Evolutionary conservation across 192 early-diverging fungal species (phyloP), one percentile per base, ranked within the genome.

Genomic region (Rhizoclosmatium globosum): DNA sequence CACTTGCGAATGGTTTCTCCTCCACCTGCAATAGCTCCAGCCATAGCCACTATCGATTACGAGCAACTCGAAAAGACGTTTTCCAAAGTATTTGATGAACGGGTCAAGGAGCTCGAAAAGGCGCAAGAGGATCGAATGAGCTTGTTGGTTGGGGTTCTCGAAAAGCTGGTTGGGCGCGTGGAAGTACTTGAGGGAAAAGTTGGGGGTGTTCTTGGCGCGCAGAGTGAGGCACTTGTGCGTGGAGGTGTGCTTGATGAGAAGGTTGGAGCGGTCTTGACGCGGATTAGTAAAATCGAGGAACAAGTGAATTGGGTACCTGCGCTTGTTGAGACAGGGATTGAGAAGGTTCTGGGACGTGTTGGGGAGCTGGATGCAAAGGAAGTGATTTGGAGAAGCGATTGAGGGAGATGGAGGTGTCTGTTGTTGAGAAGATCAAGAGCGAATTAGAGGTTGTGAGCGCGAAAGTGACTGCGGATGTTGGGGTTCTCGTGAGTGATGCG

Each of bases 391-490:
- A 56, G 47, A 59, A 62, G 42, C 72, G 50, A n/a, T 13, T 64
- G 4, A 56, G 62, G 15, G 11, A 31, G 39, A 1, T 76, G 4
- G 23, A 46, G 61, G 64, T 3, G 13, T 4, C 19, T 4, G n/a
- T 76, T 43, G 74, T 66, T 2, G 74, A 42, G 6, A 47, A 50
- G 1, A 44, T 76, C 39, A 45, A 45, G 50, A 64, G 66, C 3
- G 45, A 66, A 38, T n/a, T 15, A 46, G 74, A 76, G 31, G 23
- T 23, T 4, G 11, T 66, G 53, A 6, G 7, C 21, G 60, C 60
- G 0, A 15, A 47, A 39, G 50, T 17, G 19, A n/a, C 47, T 15
- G 3, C 46, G 4, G 42, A 48, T 6, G 47, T 3, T 17, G 15
- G 3, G 45, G n/a, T 7, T 0, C 11, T 7, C 0, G 21, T 19